Percentiles rank a stretch among this genome's conserved stretches.
Conservation (phyloP, 2,329 filamentous ascomycete genomes). For the Colletotrichum acutatum region DNA sequence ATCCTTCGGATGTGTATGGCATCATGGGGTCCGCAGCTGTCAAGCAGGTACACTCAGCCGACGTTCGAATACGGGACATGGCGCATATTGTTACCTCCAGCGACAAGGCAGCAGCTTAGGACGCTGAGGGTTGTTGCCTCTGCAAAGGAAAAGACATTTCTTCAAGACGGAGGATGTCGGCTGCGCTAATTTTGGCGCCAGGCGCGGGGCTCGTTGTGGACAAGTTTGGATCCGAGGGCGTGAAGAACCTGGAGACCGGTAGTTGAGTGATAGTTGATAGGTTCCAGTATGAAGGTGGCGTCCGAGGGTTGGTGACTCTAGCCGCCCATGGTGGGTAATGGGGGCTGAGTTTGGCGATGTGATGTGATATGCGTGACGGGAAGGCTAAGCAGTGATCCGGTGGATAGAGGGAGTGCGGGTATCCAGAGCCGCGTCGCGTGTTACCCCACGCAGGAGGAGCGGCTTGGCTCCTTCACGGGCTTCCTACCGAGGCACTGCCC, state of each 20-base stretch:
- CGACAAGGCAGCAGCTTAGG: neutral
- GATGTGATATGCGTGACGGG: slow-evolving; percentile 32
- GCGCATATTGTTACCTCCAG: neutral
- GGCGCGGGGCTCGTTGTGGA: slow-evolving; percentile 3
- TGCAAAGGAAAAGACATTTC: neutral
- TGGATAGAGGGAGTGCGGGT: slow-evolving; percentile 31
- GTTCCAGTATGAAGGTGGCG: neutral
- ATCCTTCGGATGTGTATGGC: neutral
- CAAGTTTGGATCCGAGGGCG: neutral
- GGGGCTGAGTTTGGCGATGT: slow-evolving; percentile 34
- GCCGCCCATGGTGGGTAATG: slow-evolving; percentile 21
- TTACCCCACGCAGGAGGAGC: slow-evolving; percentile 27
- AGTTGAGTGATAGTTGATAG: neutral
- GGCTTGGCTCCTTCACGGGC: slow-evolving; percentile 10
- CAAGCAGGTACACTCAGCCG: slow-evolving; percentile 6
- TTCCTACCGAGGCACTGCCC: slow-evolving; percentile 18
- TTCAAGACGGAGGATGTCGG: neutral
- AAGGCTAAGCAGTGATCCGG: slow-evolving; percentile 29
- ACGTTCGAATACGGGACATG: slow-evolving; percentile 7
- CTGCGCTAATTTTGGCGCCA: slow-evolving; percentile 35
- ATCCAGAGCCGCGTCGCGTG: slow-evolving; percentile 36
- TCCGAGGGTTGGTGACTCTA: slow-evolving; percentile 1
- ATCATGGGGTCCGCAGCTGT: neutral
- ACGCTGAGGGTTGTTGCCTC: neutral
- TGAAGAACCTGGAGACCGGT: neutral